phyloP scores from a whole-genome alignment of 495 filamentous ascomycete genomes.

The Trichoderma reesei region DNA sequence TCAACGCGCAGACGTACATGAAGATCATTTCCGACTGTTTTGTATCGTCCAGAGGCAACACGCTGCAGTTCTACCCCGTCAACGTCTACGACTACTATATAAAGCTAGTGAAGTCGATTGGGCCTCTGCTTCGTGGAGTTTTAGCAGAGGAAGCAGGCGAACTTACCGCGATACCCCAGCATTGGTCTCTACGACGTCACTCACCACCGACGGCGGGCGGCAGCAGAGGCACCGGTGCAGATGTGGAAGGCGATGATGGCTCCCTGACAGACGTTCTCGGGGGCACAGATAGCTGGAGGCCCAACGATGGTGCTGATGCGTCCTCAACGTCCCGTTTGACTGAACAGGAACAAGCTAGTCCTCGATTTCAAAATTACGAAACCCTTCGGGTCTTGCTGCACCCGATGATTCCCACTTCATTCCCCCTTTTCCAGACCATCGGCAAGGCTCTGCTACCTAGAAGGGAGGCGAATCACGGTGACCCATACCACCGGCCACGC shows the following conservation, averaged over 20 bases:
- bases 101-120: slow-evolving; percentile 57
- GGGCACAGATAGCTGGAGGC: not conserved
- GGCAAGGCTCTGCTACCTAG: slow-evolving; percentile 71
- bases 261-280: not conserved
- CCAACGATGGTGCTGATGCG: not conserved
- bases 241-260: not conserved
- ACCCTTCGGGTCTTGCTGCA: slow-evolving; percentile 67
- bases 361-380: slow-evolving; percentile 65
- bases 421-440: slow-evolving; percentile 67
- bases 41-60: slow-evolving; percentile 44
- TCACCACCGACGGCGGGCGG: not conserved
- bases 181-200: slow-evolving; percentile 27
- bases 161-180: slow-evolving; percentile 29
- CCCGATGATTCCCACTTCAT: slow-evolving; percentile 59
- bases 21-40: slow-evolving; percentile 66
- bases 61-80: slow-evolving; percentile 51
- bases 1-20: slow-evolving; percentile 62
- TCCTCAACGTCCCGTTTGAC: slow-evolving; percentile 15
- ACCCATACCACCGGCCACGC: slow-evolving; percentile 50
- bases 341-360: slow-evolving; percentile 27
- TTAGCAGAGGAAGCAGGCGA: slow-evolving; percentile 76
- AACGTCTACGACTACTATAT: slow-evolving; percentile 75
- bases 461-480: slow-evolving; percentile 29
- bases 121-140: slow-evolving; percentile 64
- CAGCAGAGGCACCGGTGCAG: not conserved